Base-by-base conservation (phyloP, 2,329 filamentous ascomycete species). In the Paraphoma sp. region DNA sequence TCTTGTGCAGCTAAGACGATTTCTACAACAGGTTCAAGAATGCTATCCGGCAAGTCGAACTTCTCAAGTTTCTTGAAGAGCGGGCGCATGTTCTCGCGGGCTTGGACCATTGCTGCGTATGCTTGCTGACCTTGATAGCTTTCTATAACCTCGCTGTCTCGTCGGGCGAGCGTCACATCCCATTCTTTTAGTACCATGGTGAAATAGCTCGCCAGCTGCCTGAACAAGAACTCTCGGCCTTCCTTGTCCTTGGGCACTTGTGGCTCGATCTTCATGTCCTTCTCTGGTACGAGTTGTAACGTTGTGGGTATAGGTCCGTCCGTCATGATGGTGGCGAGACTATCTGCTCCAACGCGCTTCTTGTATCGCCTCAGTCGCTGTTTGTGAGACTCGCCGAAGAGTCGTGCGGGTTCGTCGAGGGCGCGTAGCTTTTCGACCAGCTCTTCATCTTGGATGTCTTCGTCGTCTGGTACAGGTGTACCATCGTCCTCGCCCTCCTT, bases 161-260 rank as follows among this genome's bases (percentile, higher is more conserved):
- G 83, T 45, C 80, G 78, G 6, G 86, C 86, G 68, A 99, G 85
- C 5, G 93, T 93, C 41, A 80, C 73, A 67, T 93, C 87, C 89
- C 96, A 99, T 76, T 96, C 94, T 44, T 84, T 86, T 55, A 99
- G 81, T n/a, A 99, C 87, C 87, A 99, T 92, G 51, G 91, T 96
- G 80, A 99, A 98, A 81, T 97, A 99, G 47, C 91, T 95, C 17
- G 91, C 91, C 53, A 99, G 83, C 77, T 99, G 94, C 10, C 94
- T 85, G 80, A 90, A 94, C 41, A 99, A 81, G 76, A 90, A 93
- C 44, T 84, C 80, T 45, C 87, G 86, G 0, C 82, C 90, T 41
- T 88, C 86, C 17, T 80, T 80, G 65, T 93, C 90, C 67, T 84
- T 82, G 1, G 84, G 82, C 9, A 91, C 79, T 43, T 81, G 82